Percentiles rank a stretch among this genome's conserved stretches.
These are phyloP conservation scores for Solanum ossicruentum DNA, from an alignment of 257 asterid genomes.

Conservation along the genomic window DNA sequence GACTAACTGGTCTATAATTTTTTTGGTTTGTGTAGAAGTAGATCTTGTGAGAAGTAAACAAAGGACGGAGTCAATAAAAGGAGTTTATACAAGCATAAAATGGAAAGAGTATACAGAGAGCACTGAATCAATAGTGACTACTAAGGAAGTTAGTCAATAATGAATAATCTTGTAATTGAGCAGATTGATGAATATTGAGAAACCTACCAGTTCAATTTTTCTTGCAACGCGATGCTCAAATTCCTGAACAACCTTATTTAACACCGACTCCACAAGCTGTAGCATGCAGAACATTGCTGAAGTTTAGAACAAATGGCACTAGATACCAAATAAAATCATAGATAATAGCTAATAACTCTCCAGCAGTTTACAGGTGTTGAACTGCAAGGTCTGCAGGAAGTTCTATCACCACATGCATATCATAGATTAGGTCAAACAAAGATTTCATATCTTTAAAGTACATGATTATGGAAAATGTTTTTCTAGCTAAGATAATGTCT, in stretches of 20 bases:
- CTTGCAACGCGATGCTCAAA: conserved; percentile 63
- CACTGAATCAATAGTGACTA: background rate
- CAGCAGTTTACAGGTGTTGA: background rate
- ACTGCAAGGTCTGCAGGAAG: background rate
- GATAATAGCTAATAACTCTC: background rate
- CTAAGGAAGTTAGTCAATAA: background rate
- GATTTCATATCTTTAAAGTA: background rate
- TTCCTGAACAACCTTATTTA: conserved; percentile 78
- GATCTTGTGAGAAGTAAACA: background rate
- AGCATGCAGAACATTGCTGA: conserved; percentile 9
- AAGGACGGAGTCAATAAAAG: background rate
- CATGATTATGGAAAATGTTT: background rate
- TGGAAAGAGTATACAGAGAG: background rate
- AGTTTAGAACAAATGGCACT: conserved; percentile 5
- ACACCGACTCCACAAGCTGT: conserved; percentile 86
- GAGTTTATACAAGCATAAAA: background rate
- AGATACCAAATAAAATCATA: background rate
- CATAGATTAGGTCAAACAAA: background rate
- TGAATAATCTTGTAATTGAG: background rate
- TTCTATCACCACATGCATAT: background rate
- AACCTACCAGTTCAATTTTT: conserved; percentile 51
- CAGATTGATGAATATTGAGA: background rate
- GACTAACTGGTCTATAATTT: background rate
- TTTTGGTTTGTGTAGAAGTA: background rate
- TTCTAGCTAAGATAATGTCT: background rate